phyloP scores from a whole-genome alignment of 768 basidiomycete genomes.

The Suillus subalutaceus region DNA sequence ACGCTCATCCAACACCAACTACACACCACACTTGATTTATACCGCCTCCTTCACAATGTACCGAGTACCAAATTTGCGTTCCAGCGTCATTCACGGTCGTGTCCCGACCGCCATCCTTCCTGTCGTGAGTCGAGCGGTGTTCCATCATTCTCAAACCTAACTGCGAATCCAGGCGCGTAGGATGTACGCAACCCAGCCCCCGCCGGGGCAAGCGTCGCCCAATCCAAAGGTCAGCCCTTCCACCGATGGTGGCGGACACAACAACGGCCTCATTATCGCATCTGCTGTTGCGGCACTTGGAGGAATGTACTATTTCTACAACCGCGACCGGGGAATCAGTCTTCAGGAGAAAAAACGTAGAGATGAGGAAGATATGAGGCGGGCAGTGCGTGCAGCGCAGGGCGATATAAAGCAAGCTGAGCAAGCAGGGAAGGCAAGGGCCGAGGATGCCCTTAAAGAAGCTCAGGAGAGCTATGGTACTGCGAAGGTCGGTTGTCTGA shows the following conservation, averaged over 20 bases:
- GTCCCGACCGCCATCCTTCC: background rate
- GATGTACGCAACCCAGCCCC: constrained; percentile 19
- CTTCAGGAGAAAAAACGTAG: constrained; percentile 25
- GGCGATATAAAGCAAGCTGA: constrained; percentile 20
- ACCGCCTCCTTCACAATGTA: constrained; percentile 10
- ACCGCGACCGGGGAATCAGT: constrained; percentile 24
- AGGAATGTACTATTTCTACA: constrained; percentile 42
- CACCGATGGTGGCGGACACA: constrained; percentile 18
- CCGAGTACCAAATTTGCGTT: constrained; percentile 1
- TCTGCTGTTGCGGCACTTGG: constrained; percentile 37
- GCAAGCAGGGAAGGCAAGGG: constrained; percentile 35
- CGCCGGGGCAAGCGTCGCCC: constrained; percentile 9
- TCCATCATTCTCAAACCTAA: constrained; percentile 9
- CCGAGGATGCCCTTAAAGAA: constrained; percentile 32
- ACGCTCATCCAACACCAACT: constrained; percentile 2
- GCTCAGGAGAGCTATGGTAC: constrained; percentile 36
- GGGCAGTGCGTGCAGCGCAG: constrained; percentile 27
- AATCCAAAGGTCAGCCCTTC: constrained; percentile 13
- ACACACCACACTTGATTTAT: background rate
- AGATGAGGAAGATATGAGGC: constrained; percentile 36
- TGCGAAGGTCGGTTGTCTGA: constrained; percentile 34
- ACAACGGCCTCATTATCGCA: constrained; percentile 32
- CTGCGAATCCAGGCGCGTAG: constrained; percentile 14
- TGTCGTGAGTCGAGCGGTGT: constrained; percentile 6
- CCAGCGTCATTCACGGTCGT: background rate